Percentiles rank a stretch among this genome's conserved stretches.
Conservation (phyloP, 1,139 yeast genomes). For the Yamadazyma membranifaciens region DNA sequence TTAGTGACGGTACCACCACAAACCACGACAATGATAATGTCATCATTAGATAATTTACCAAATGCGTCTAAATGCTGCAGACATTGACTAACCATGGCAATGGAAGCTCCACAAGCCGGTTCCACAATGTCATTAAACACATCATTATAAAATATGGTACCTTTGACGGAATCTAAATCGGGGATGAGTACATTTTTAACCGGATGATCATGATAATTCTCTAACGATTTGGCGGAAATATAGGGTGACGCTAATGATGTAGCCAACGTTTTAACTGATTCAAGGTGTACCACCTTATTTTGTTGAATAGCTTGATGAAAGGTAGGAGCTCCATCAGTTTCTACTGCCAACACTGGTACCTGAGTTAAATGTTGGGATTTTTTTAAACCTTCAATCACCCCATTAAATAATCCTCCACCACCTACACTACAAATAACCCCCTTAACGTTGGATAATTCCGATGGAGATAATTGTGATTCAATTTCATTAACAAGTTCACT, state of each 20-base stretch:
- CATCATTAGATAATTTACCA: constrained; percentile 38
- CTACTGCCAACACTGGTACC: constrained; percentile 54
- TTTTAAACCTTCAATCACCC: constrained; percentile 56
- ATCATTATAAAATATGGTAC: constrained; percentile 49
- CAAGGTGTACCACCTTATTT: constrained; percentile 42
- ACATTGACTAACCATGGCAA: constrained; percentile 48
- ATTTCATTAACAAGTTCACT: constrained; percentile 60
- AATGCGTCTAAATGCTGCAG: constrained; percentile 31
- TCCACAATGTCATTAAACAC: constrained; percentile 55
- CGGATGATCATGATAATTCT: constrained; percentile 29
- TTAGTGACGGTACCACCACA: constrained; percentile 63
- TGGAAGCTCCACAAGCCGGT: constrained; percentile 76
- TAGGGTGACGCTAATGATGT: constrained; percentile 61
- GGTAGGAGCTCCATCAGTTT: constrained; percentile 61
- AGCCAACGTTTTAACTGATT: constrained; percentile 54
- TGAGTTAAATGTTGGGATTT: constrained; percentile 21
- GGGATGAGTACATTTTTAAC: constrained; percentile 33
- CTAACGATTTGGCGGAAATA: constrained; percentile 47
- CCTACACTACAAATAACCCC: constrained; percentile 70
- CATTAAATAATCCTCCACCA: constrained; percentile 73
- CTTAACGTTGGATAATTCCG: constrained; percentile 35
- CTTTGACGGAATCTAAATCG: constrained; percentile 54
- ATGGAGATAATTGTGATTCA: constrained; percentile 32
- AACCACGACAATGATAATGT: constrained; percentile 55
- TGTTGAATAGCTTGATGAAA: constrained; percentile 48